Conservation (phyloP, 164 flowering plant species). For the Liriodendron chinense region DNA sequence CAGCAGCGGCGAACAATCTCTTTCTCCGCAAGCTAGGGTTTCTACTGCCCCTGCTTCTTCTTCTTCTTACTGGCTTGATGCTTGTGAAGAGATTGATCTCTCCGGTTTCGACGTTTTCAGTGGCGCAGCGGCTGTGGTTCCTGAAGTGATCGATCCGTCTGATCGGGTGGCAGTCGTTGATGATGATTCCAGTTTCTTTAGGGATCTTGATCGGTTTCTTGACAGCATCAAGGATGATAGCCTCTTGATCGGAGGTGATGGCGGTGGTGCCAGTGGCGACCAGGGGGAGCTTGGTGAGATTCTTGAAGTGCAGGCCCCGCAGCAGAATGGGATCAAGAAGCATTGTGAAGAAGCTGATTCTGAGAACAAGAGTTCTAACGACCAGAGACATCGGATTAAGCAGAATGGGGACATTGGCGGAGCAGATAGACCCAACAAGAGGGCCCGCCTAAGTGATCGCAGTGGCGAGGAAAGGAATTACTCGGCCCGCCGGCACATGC, state of each 20-base stretch:
- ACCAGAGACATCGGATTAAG: slow-evolving; percentile 6
- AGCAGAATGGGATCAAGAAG: neutral
- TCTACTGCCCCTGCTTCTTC: slow-evolving; percentile 6
- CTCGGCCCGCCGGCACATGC: neutral
- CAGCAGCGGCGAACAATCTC: slow-evolving; percentile 2
- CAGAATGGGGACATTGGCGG: slow-evolving; percentile 27
- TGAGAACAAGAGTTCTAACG: slow-evolving; percentile 5
- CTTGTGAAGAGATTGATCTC: slow-evolving; percentile 60
- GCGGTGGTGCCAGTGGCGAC: neutral
- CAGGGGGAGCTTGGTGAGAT: slow-evolving; percentile 3
- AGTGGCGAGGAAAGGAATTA: slow-evolving; percentile 1
- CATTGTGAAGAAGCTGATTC: neutral
- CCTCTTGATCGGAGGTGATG: slow-evolving; percentile 21
- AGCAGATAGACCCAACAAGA: slow-evolving; percentile 40
- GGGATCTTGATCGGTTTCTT: slow-evolving; percentile 73
- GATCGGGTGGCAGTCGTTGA: slow-evolving; percentile 3
- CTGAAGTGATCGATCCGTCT: slow-evolving; percentile 11
- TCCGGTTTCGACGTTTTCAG: slow-evolving; percentile 52
- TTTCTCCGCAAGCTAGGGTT: slow-evolving; percentile 15
- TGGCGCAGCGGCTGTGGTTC: slow-evolving; percentile 11
- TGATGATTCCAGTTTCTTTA: slow-evolving; percentile 51
- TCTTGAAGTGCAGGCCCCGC: neutral
- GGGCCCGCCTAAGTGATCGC: slow-evolving; percentile 25
- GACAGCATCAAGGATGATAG: slow-evolving; percentile 63
- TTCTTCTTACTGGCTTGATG: slow-evolving; percentile 89